Conservation (phyloP, 768 basidiomycete species). For the Agrocybe pediades region DNA sequence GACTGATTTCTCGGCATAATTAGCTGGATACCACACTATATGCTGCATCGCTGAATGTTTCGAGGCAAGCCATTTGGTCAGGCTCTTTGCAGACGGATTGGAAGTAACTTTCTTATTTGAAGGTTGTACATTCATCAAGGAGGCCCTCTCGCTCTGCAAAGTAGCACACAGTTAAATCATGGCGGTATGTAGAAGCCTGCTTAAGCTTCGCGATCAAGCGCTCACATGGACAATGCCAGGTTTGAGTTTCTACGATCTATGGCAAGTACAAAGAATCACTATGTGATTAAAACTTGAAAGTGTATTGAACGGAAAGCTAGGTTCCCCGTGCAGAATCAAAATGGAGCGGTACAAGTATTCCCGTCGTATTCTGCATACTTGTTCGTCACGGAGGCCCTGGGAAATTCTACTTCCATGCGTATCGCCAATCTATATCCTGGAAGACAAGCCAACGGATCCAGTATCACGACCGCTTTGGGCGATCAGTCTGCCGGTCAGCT, state of each 20-base stretch:
- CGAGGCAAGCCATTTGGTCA: constrained; percentile 32
- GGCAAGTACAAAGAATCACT: constrained; percentile 27
- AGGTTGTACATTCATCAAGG: constrained; percentile 60
- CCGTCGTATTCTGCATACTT: constrained; percentile 56
- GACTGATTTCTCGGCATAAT: background rate
- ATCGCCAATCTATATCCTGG: constrained; percentile 55
- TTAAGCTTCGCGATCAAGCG: background rate
- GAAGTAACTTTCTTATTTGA: background rate
- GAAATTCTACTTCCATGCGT: constrained; percentile 40
- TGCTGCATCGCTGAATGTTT: constrained; percentile 51
- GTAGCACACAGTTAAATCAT: constrained; percentile 50
- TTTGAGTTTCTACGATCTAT: constrained; percentile 48
- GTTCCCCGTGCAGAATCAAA: constrained; percentile 49
- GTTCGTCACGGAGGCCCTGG: constrained; percentile 50
- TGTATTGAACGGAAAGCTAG: constrained; percentile 22
- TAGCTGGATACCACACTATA: constrained; percentile 49
- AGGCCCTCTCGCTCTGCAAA: constrained; percentile 51
- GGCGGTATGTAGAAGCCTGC: constrained; percentile 31
- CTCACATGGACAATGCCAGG: constrained; percentile 18
- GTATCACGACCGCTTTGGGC: constrained; percentile 51
- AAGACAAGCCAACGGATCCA: constrained; percentile 51
- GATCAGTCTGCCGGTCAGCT: constrained; percentile 49
- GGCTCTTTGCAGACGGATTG: background rate
- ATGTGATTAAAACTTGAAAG: background rate
- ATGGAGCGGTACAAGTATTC: constrained; percentile 52